A percentile compares a stretch with the other conserved stretches of the same genome.
phyloP scores from a whole-genome alignment of 352 stramenopile species.

The Phytophthora boehmeriae region DNA sequence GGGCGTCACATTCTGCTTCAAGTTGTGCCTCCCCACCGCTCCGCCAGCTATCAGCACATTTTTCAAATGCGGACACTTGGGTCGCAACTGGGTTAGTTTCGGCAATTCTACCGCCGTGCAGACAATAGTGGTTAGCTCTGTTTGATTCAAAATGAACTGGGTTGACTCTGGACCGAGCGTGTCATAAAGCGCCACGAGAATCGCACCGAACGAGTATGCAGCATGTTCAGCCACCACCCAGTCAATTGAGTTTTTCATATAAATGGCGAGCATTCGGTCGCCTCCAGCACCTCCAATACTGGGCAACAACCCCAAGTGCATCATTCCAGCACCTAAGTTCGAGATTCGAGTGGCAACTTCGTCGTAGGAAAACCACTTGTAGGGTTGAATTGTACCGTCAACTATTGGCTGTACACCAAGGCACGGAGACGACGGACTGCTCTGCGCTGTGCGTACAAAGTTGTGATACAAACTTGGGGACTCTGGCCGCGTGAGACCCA shows the following conservation, averaged over 20 bases:
- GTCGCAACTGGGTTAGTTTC: conserved; percentile 45
- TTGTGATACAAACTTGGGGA: conserved; percentile 55
- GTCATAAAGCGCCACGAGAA: conserved; percentile 78
- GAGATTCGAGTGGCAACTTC: conserved; percentile 44
- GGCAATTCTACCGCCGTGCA: conserved; percentile 62
- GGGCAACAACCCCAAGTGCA: conserved; percentile 51
- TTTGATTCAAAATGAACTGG: conserved; percentile 81
- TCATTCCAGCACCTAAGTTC: conserved; percentile 49
- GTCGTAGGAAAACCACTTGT: conserved; percentile 65
- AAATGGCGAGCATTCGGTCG: conserved; percentile 90
- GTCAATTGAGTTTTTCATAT: conserved; percentile 97
- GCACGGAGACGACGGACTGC: conserved; percentile 38
- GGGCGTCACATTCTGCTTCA: conserved; percentile 38
- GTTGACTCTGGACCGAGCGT: conserved; percentile 77
- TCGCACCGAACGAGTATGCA: conserved; percentile 45
- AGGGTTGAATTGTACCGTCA: conserved; percentile 30
- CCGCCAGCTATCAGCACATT: conserved; percentile 51
- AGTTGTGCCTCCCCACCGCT: conserved; percentile 34
- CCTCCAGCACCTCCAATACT: conserved; percentile 41
- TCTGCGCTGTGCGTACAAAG: conserved; percentile 40
- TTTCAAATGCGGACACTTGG: conserved; percentile 49
- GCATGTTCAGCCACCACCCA: conserved; percentile 94
- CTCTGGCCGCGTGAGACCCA: conserved; percentile 44
- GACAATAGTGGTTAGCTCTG: conserved; percentile 65
- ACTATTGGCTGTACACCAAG: conserved; percentile 51